These are phyloP conservation scores for Euphrasia confusa DNA, from an alignment of 257 asterid species.

Conservation along the genomic window DNA sequence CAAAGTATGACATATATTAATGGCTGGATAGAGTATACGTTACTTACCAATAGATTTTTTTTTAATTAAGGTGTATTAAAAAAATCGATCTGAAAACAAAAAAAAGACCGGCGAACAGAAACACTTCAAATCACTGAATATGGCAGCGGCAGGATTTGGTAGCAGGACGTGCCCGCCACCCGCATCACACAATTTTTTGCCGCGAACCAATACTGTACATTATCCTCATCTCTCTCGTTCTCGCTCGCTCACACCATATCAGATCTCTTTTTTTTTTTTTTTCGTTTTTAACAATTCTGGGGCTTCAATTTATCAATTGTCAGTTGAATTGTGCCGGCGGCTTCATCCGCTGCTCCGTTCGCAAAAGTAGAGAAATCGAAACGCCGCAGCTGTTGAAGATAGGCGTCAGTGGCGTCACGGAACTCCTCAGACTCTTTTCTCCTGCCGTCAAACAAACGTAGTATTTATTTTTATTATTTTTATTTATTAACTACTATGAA, in stretches of 20 bases:
- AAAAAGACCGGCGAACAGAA: neutral
- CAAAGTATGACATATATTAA: no score
- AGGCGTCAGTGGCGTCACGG: slow-evolving; percentile 59
- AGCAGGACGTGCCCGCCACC: slow-evolving; percentile 15
- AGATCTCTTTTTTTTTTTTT: no score
- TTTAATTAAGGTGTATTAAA: no score
- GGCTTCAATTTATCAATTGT: neutral
- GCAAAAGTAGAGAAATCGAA: slow-evolving; percentile 29
- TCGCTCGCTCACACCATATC: neutral
- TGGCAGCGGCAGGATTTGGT: slow-evolving; percentile 28
- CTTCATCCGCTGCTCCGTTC: slow-evolving; percentile 49
- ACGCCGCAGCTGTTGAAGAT: slow-evolving; percentile 56
- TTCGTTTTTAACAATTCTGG: no score
- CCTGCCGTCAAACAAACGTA: slow-evolving; percentile 34
- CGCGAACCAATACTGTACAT: slow-evolving; percentile 21
- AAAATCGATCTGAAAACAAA: no score
- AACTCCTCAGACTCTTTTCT: slow-evolving; percentile 53
- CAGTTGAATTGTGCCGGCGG: slow-evolving; percentile 15
- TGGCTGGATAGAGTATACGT: no score
- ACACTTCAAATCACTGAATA: neutral
- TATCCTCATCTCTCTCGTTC: neutral
- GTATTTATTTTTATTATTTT: neutral
- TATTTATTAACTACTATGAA: neutral
- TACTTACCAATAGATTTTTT: no score
- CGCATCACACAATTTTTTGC: slow-evolving; percentile 2